Conservation (phyloP, 768 basidiomycete species). For the Thelephora aurantiotincta region DNA sequence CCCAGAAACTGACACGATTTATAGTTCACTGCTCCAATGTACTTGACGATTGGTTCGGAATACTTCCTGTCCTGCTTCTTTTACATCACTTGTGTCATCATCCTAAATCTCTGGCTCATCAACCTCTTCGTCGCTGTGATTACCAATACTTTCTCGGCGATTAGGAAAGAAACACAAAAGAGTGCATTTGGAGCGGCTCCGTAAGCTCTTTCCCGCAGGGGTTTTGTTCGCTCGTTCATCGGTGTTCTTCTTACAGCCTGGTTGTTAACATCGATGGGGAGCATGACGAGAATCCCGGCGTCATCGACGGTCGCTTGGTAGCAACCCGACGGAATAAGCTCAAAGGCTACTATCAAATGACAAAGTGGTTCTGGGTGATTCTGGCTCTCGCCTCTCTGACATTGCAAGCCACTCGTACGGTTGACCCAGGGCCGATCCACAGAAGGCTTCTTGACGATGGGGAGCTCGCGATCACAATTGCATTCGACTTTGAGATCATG, state of each 20-base stretch:
- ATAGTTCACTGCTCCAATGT: conserved; percentile 78
- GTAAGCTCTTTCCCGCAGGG: conserved; percentile 23
- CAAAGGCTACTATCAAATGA: conserved; percentile 41
- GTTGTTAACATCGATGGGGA: conserved; percentile 30
- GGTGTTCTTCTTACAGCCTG: conserved; percentile 16
- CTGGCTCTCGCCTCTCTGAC: conserved; percentile 59
- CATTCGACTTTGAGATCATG: conserved; percentile 82
- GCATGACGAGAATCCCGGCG: conserved; percentile 48
- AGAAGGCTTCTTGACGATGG: conserved; percentile 38
- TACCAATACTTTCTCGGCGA: conserved; percentile 82
- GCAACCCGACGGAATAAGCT: conserved; percentile 29
- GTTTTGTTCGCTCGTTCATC: background rate
- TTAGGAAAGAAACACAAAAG: conserved; percentile 72
- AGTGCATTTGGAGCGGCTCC: conserved; percentile 83
- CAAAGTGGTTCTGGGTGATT: conserved; percentile 61
- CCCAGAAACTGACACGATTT: background rate
- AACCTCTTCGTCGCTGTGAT: conserved; percentile 94
- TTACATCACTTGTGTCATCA: conserved; percentile 71
- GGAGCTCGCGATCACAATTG: conserved; percentile 66
- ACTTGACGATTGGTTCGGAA: conserved; percentile 78
- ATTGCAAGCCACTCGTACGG: conserved; percentile 56
- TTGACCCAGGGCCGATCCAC: conserved; percentile 33
- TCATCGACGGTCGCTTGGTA: conserved; percentile 27
- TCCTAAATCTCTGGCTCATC: conserved; percentile 91
- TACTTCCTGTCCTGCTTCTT: conserved; percentile 80